These are phyloP conservation scores for Castanospermum australe DNA, from an alignment of 306 rosid genomes.

Conservation along the genomic window DNA sequence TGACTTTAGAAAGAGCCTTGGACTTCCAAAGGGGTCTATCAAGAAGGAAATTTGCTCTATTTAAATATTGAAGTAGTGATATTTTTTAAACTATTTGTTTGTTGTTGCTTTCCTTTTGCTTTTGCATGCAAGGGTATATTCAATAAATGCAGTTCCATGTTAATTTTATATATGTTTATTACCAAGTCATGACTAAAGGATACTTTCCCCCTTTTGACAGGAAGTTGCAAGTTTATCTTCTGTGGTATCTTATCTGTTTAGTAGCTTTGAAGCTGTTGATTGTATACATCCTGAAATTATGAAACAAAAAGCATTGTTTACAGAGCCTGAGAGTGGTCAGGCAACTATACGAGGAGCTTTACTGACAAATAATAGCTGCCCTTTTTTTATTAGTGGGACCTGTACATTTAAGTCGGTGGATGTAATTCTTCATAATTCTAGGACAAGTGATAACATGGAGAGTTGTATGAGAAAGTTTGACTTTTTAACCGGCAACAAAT, in stretches of 20 bases:
- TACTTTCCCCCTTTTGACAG: conserved; percentile 47
- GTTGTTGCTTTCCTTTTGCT: neutral
- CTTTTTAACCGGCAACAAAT: conserved; percentile 36
- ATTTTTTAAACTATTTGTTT: neutral
- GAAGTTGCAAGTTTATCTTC: conserved; percentile 53
- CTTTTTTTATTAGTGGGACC: conserved; percentile 43
- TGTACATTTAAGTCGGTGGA: conserved; percentile 57
- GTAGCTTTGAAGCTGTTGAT: conserved; percentile 39
- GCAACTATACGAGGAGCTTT: conserved; percentile 27
- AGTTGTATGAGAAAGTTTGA: conserved; percentile 25
- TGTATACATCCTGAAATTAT: conserved; percentile 37
- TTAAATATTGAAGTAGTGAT: neutral
- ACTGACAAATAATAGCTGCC: conserved; percentile 34
- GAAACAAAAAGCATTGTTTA: conserved; percentile 37
- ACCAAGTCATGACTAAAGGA: conserved; percentile 34
- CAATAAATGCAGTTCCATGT: neutral
- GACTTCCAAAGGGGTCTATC: neutral
- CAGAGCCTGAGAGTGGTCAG: conserved; percentile 41
- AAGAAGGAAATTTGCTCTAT: neutral
- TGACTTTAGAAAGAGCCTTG: neutral
- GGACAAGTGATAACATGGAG: conserved; percentile 43
- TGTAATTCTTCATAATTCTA: conserved; percentile 63
- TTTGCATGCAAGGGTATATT: neutral
- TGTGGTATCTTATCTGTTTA: conserved; percentile 42
- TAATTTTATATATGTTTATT: conserved; percentile 16